Evolutionary conservation across 2,329 filamentous ascomycete species (phyloP), one percentile per base, ranked within the genome.

Genomic region (Celoporthe dispersa): DNA sequence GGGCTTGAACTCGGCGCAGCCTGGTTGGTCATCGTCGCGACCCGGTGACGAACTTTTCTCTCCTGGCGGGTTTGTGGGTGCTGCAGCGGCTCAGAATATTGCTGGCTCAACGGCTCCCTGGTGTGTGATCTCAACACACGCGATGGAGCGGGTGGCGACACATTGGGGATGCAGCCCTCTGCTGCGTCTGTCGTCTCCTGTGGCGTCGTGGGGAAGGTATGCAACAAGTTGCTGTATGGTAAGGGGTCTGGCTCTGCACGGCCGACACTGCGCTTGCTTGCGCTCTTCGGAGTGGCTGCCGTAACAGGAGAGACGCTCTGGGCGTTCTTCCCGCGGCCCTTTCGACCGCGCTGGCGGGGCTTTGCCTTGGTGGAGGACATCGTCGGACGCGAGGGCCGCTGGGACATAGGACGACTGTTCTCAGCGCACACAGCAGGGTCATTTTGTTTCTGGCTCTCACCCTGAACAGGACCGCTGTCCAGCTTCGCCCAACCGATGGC

Each of bases 401-500:
- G 25, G 25, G 53, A 57, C 12, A 33, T 33, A 16, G 12, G 2
- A 39, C 9, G 4, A 7, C 31, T 12, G 31, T 22, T 6, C 14
- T 33, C 53, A 19, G 22, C 48, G 5, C 25, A 6, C 7, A 19
- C 9, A n/a, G 19, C 12, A 44, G 19, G 12, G 48, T 28, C 25
- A n/a, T 9, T 28, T 16, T 51, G 28, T 12, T 37, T 53, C 28
- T 22, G 19, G 11, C 25, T 31, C 22, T 33, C 35, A 19, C 62
- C 60, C 1, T 37, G 48, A 19, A 33, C 39, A n/a, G 66, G 55
- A 1, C 48, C 41, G 1, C 48, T 41, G 14, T 68, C 65, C 39
- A 70, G 44, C 68, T 33, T 70, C 19, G 70, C 68, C 70, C 70
- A 72, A 14, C 65, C 53, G 48, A 70, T 68, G 14, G 70, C 70